Evolutionary conservation across 2,329 filamentous ascomycete genomes (phyloP), one percentile per base, ranked within the genome.

Genomic region (Meredithiella fracta): DNA sequence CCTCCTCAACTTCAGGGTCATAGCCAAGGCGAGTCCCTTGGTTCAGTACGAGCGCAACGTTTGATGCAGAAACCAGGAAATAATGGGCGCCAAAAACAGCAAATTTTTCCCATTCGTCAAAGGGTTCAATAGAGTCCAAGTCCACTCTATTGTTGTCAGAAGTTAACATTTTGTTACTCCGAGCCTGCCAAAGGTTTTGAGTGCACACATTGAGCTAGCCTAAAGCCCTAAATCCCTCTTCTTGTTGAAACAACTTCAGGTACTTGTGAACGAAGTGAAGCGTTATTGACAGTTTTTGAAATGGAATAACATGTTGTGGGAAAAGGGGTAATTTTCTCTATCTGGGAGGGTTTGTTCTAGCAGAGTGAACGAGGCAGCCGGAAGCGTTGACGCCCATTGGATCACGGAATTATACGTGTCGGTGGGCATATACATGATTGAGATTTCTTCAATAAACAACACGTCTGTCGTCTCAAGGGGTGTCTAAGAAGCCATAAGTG

Each of bases 51-150:
- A 9, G 50, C 17, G 42, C 20, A 2, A 44, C 20, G 23, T 56
- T 56, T 2, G 57, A 59, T 2, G 87, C 86, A 53, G 80, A 73
- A 7, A 94, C 73, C 47, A 96, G 69, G 62, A 90, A 85, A 67
- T 95, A 94, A 67, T 96, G 90, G 34, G 82, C 81, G 1, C 79
- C 80, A 66, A 94, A 95, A 0, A 95, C 72, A 1, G 85, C 82
- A 64, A 96, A 89, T 63, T 96, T 91, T 67, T 97, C 91, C 88
- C 88, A 95, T 68, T 96, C 90, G 66, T 97, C 91, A 64, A 97
- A 96, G 0, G 84, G 80, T 64, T 96, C 91, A 15, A 89, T 68
- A 0, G 70, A 64, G 62, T 95, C 83, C 14, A 96, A 69, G 9
- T 69, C 69, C 37, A 65, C 70, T 60, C 86, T 77, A 59, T 86